phyloP scores from a whole-genome alignment of 257 asterid genomes.

The Solanum chiquidenum region DNA sequence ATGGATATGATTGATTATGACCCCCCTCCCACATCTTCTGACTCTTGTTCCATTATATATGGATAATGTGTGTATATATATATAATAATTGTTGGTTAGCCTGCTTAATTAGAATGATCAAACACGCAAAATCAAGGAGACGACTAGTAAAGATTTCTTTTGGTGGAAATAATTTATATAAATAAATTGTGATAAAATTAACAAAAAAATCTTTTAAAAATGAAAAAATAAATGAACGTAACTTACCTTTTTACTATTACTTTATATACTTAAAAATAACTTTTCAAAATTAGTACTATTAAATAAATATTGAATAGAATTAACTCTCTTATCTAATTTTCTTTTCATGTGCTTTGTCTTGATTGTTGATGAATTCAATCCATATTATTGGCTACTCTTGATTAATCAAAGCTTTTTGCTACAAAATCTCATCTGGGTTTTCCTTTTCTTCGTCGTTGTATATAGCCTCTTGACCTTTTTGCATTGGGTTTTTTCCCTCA shows the following conservation, averaged over 20 bases:
- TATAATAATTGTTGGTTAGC: neutral
- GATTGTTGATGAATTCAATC: neutral
- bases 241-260: neutral
- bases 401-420: neutral
- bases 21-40: neutral
- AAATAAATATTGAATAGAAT: neutral
- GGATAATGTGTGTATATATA: neutral
- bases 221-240: neutral
- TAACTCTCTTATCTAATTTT: neutral
- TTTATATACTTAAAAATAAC: neutral
- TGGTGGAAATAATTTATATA: too few relatives aligned
- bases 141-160: neutral
- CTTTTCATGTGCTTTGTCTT: neutral
- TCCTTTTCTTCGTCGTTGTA: slow-evolving; percentile 29
- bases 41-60: neutral
- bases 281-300: neutral
- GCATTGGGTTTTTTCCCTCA: neutral
- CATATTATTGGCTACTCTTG: neutral
- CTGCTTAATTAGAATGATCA: neutral
- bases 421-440: slow-evolving; percentile 14
- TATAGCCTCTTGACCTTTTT: neutral
- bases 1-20: neutral
- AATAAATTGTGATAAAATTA: neutral
- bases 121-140: neutral
- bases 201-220: neutral